Evolutionary conservation across 805 yeast genomes (phyloP), one percentile per base, ranked within the genome.

Genomic region (Alloascoidea africana): DNA sequence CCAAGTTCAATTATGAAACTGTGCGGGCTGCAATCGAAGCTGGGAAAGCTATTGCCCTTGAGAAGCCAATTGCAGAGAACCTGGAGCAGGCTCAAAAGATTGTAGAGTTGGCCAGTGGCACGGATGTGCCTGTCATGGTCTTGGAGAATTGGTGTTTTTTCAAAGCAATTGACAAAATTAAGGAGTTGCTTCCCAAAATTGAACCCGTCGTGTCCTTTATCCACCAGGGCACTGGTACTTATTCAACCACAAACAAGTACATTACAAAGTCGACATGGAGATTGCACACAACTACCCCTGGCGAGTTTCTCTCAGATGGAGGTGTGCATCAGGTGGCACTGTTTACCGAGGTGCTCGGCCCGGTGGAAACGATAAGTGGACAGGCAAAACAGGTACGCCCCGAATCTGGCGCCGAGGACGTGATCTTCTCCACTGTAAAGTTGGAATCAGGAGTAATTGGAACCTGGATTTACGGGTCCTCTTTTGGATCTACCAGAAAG

Each of bases 261-360:
- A 59, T 64, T 44, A 53, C 55, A 35, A 64, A 61, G 16, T 87
- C 96, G 2, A 39, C 76, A 13, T 89, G 97, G 97, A 78, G 96
- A 67, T 73, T 70, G 53, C 66, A 76, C 36, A 96, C 97, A 19
- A 77, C 84, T 56, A 96, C 89, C 54, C 70, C 86, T 46, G 97
- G 97, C 39, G 96, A 96, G 0, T 87, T 66, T 58, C 63, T 89
- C 49, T 77, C 89, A 41, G 97, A 89, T 51, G 96, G 96, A 51
- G 97, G 96, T 54, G 97, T 89, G 16, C 97, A 89, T 59, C 96
- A 87, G 57, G 62, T 87, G 55, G 95, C 95, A 2, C 61, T 85
- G 30, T 67, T 87, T 45, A 85, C 94, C 5, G 84, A 74, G 42
- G 74, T 85, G 14, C 63, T 89, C 39, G 96, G 97, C 38, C 63